Conservation (phyloP, 2,329 filamentous ascomycete species). For the Pyrenophora tritici-repentis region DNA sequence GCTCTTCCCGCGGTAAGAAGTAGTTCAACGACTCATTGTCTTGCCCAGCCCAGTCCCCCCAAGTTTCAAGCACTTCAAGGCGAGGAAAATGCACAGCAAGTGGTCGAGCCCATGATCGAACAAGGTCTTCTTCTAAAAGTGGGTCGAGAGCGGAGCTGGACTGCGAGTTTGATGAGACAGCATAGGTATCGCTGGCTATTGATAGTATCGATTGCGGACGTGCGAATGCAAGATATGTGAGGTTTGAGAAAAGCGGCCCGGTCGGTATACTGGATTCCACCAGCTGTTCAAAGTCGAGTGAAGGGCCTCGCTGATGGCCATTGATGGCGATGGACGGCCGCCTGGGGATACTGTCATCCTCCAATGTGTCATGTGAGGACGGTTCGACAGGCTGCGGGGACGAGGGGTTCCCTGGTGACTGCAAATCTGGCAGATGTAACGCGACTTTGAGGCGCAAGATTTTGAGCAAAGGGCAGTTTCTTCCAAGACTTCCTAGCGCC, state of each 20-base stretch:
- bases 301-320: not conserved
- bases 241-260: slow-evolving; percentile 28
- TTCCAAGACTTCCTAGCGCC: slow-evolving; percentile 34
- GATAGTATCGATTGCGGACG: slow-evolving; percentile 36
- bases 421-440: slow-evolving; percentile 25
- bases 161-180: slow-evolving; percentile 18
- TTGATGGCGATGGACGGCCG: slow-evolving; percentile 10
- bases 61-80: slow-evolving; percentile 41
- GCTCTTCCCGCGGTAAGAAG: slow-evolving; percentile 37
- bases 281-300: not conserved
- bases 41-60: slow-evolving; percentile 39
- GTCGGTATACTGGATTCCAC: not conserved
- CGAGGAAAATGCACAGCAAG: slow-evolving; percentile 35
- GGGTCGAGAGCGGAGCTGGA: slow-evolving; percentile 18
- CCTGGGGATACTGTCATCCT: not conserved
- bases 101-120: slow-evolving; percentile 35
- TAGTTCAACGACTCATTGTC: slow-evolving; percentile 39
- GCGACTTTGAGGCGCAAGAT: slow-evolving; percentile 35
- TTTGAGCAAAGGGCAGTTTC: slow-evolving; percentile 32
- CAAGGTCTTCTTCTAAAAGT: slow-evolving; percentile 32
- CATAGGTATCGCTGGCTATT: slow-evolving; percentile 20
- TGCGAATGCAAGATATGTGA: slow-evolving; percentile 36
- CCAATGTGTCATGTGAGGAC: not conserved
- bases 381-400: not conserved
- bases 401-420: not conserved